Conservation (phyloP, 2,329 filamentous ascomycete species). For the Diaporthe citriasiana region DNA sequence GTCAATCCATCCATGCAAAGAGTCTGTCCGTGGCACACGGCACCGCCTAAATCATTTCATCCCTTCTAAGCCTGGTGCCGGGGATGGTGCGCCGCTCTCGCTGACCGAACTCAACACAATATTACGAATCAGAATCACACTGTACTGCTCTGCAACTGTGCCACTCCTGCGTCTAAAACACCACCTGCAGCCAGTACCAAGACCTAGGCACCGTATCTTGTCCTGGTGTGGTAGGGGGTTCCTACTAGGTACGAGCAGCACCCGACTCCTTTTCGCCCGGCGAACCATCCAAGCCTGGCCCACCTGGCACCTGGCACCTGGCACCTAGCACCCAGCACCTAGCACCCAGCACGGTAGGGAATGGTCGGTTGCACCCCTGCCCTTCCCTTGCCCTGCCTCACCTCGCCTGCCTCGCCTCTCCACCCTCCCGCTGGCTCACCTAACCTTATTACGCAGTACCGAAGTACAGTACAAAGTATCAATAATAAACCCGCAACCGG, state of each 20-base stretch:
- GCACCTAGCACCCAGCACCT: not conserved
- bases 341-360: not conserved
- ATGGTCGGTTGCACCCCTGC: not conserved
- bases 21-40: not conserved
- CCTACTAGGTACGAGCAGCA: not conserved
- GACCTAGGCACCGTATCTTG: not conserved
- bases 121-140: conserved; percentile 30
- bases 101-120: conserved; percentile 29
- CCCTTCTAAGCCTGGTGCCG: conserved; percentile 5
- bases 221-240: not conserved
- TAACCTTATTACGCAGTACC: conserved; percentile 19
- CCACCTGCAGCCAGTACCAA: not conserved
- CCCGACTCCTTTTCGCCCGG: conserved; percentile 30
- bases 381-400: not conserved
- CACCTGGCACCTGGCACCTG: not conserved
- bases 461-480: conserved; percentile 21
- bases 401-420: conserved; percentile 11
- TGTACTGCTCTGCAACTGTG: not conserved
- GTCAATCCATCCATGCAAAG: not conserved
- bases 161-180: not conserved
- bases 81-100: not conserved
- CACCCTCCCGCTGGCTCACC: conserved; percentile 15
- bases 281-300: conserved; percentile 7
- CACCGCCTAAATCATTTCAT: not conserved
- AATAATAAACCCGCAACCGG: conserved; percentile 36